Base-by-base conservation (phyloP, 306 rosid species). In the Trifolium pratense region DNA sequence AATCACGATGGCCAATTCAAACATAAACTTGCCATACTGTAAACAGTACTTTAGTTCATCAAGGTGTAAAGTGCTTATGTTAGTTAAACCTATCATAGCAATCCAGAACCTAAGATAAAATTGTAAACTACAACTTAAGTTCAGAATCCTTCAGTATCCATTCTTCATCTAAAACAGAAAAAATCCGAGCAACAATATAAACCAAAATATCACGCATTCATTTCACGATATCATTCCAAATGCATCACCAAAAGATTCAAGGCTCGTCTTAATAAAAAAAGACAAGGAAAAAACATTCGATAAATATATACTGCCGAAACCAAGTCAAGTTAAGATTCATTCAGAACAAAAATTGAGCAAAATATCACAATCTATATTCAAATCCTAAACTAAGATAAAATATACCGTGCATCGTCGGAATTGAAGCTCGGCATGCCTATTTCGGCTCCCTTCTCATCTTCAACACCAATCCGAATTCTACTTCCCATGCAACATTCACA, bases 391-490 rank as follows among this genome's bases (percentile, higher is more conserved):
- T 7, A 66, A 42, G 59, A 58, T 56, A 34, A 59, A 57, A 55
- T 48, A 55, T 82, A 83, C 87, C 80, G 17, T 49, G 83, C 26
- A 74, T 66, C 78, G 36, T 77, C 83, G 39, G 85, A 80, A 83
- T 82, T 73, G 55, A 82, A 82, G 83, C 85, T 80, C 67, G 85
- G 87, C 87, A 86, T 86, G 56, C 76, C 81, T 78, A 79, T 77
- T 74, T 74, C 67, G 10, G 84, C 59, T 70, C 79, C 79, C 53
- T 71, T 79, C 76, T 82, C 89, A 85, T 85, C 83, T 85, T 85
- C 84, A 76, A 49, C 76, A 75, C 82, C 78, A 73, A 56, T 46
- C 55, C 80, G 37, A 17, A 48, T 45, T 73, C 82, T 61, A 82
- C 82, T 76, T 63, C 80, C 71, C 81, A 79, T 76, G 48, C 80